These are phyloP conservation scores for Dacryopinax spathularia DNA, from an alignment of 768 basidiomycete species.

Conservation along the genomic window DNA sequence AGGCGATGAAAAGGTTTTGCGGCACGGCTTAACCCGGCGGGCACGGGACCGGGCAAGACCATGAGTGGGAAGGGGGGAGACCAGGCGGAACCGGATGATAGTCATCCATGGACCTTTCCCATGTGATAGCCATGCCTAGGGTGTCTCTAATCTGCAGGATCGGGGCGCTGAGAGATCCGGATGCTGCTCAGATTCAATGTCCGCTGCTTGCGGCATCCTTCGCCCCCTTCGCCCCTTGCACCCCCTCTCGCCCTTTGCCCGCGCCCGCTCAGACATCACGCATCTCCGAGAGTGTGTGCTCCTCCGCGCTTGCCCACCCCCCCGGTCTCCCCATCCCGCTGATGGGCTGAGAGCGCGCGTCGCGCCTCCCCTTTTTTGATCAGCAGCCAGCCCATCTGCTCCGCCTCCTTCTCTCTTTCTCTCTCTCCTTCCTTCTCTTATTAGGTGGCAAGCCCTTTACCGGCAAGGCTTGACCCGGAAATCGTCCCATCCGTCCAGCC, in stretches of 20 bases:
- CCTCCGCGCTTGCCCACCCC: neutral
- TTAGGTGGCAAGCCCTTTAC: neutral
- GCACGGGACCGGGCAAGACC: neutral
- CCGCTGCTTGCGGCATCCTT: neutral
- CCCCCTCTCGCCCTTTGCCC: neutral
- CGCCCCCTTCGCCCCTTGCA: neutral
- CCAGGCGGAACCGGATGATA: constrained; percentile 3
- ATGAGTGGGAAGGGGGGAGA: neutral
- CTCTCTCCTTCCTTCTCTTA: neutral
- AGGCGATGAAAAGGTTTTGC: neutral
- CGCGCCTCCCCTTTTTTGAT: constrained; percentile 3
- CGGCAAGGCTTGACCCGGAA: neutral
- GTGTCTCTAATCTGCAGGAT: neutral
- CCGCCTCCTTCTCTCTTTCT: constrained; percentile 3
- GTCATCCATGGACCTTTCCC: neutral
- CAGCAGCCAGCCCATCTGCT: neutral
- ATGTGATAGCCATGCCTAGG: neutral
- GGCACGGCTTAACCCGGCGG: neutral
- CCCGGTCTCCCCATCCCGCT: no score
- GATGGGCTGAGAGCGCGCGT: neutral
- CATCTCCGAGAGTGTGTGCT: neutral
- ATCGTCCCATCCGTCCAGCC: neutral
- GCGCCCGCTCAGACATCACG: neutral
- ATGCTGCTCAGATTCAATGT: neutral
- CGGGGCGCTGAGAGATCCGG: neutral